These are phyloP conservation scores for Bruguiera hainesii DNA, from an alignment of 441 rosid species.

Conservation along the genomic window DNA sequence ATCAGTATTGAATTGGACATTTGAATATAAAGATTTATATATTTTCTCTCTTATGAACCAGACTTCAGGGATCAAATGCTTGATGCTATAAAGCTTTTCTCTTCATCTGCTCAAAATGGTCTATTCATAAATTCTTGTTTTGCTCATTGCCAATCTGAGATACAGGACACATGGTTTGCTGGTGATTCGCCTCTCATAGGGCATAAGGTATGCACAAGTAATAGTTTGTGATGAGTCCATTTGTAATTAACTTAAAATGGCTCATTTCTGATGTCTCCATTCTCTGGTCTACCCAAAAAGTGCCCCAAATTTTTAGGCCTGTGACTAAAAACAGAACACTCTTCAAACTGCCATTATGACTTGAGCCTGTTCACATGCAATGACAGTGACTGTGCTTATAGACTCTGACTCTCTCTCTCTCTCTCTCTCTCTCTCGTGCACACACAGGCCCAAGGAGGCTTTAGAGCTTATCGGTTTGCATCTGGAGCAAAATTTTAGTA, in stretches of 20 bases:
- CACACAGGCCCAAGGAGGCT: no score
- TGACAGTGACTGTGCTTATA: neutral
- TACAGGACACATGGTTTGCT: constrained; percentile 94
- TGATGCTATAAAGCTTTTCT: constrained; percentile 48
- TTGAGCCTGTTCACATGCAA: no score
- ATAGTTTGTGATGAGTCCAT: neutral
- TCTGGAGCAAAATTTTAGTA: no score
- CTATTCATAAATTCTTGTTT: constrained; percentile 90
- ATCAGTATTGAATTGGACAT: neutral
- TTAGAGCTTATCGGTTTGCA: no score
- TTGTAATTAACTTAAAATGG: no score
- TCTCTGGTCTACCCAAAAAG: no score
- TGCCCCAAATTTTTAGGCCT: no score
- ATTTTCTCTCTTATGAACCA: constrained; percentile 30
- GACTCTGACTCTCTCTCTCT: neutral
- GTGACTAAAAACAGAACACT: no score
- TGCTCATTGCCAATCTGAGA: constrained; percentile 95
- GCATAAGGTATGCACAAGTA: constrained; percentile 49
- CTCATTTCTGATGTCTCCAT: no score
- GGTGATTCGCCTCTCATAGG: constrained; percentile 69
- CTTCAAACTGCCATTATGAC: no score
- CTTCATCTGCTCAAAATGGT: constrained; percentile 61
- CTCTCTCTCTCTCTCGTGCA: neutral
- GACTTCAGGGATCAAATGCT: constrained; percentile 88
- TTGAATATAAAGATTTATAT: neutral